Evolutionary conservation across 192 early-diverging fungal genomes (phyloP).

Genomic region (Phlyctochytrium planicorne): DNA sequence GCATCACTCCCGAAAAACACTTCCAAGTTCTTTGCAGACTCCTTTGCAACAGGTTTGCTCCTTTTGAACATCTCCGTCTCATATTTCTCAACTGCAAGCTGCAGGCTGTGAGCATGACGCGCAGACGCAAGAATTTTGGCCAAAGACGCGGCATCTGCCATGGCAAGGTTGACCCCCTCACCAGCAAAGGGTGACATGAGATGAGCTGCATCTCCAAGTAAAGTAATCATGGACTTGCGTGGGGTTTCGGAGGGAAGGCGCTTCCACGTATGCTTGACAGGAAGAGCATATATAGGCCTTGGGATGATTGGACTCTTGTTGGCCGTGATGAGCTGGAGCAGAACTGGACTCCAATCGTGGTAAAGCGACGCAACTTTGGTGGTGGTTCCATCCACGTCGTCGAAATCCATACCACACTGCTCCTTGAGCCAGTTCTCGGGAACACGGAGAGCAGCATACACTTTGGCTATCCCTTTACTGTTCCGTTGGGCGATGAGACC

Average conservation of each 20-base stretch:
- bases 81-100: neutral
- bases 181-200: slow-evolving; percentile 24
- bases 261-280: neutral
- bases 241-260: neutral
- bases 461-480: neutral
- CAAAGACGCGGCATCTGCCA: slow-evolving; percentile 23
- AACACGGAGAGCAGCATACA: neutral
- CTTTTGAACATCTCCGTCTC: neutral
- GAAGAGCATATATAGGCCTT: slow-evolving; percentile 13
- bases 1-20: neutral
- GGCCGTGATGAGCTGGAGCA: neutral
- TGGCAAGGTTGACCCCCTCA: slow-evolving; percentile 25
- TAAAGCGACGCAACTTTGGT: neutral
- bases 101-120: neutral
- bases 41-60: neutral
- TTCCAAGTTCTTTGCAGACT: neutral
- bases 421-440: neutral
- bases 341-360: neutral
- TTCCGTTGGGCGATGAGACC: slow-evolving; percentile 29
- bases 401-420: neutral
- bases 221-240: neutral
- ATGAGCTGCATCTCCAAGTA: slow-evolving; percentile 6
- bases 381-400: neutral
- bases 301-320: neutral
- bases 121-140: neutral